Conservation (phyloP, 2,329 filamentous ascomycete genomes). For the Nakataea oryzae region DNA sequence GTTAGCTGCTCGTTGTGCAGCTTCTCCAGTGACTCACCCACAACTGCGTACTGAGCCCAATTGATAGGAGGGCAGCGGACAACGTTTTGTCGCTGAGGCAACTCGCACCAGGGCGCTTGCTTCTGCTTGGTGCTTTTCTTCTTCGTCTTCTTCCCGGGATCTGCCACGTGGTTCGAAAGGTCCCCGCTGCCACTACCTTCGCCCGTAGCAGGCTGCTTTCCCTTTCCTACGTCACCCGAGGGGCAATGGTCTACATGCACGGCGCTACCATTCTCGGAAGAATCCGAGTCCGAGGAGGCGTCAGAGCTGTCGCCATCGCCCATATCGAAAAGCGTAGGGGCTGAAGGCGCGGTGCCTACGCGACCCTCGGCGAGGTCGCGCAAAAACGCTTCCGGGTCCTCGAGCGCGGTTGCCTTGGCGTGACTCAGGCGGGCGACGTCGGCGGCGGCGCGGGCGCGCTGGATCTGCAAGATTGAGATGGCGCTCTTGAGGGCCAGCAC, state of each 20-base stretch:
- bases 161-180: background rate
- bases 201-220: background rate
- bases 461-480: constrained; percentile 78
- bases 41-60: constrained; percentile 89
- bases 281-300: constrained; percentile 16
- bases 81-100: constrained; percentile 72
- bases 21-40: constrained; percentile 73
- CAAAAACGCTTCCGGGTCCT: constrained; percentile 62
- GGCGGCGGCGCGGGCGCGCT: constrained; percentile 64
- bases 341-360: constrained; percentile 27
- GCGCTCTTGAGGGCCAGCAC: constrained; percentile 78
- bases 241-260: constrained; percentile 15
- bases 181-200: background rate
- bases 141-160: constrained; percentile 17
- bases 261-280: constrained; percentile 17
- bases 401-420: constrained; percentile 60
- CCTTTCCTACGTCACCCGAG: constrained; percentile 6
- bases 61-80: constrained; percentile 84
- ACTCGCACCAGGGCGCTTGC: constrained; percentile 17
- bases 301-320: constrained; percentile 15
- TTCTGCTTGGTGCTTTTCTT: background rate
- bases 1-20: constrained; percentile 71
- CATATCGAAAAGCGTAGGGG: constrained; percentile 10
- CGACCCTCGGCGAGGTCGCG: constrained; percentile 55
- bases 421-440: constrained; percentile 63